These are phyloP conservation scores for Plasmopara viticola DNA, from an alignment of 352 stramenopile species.

Conservation along the genomic window DNA sequence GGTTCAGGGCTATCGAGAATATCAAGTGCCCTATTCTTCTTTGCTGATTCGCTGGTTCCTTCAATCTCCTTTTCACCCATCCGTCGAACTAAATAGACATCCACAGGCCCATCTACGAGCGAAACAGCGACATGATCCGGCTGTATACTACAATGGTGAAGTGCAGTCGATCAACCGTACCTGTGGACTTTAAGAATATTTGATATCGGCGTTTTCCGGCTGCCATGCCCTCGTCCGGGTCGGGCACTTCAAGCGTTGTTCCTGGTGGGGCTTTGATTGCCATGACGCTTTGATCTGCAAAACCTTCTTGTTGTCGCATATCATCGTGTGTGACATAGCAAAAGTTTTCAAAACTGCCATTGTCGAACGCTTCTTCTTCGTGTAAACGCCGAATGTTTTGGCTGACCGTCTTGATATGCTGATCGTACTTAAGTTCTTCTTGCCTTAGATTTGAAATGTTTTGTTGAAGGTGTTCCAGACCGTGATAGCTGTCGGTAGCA, in stretches of 20 bases:
- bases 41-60: constrained; percentile 8
- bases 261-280: constrained; percentile 91
- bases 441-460: constrained; percentile 75
- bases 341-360: constrained; percentile 70
- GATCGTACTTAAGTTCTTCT: constrained; percentile 79
- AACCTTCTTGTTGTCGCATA: constrained; percentile 78
- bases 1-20: constrained; percentile 29
- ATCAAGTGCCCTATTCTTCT: constrained; percentile 16
- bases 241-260: constrained; percentile 91
- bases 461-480: constrained; percentile 67
- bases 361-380: constrained; percentile 77
- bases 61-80: constrained; percentile 43
- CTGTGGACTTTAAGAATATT: constrained; percentile 91
- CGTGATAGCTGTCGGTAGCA: constrained; percentile 46
- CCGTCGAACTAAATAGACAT: constrained; percentile 86
- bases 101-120: constrained; percentile 69
- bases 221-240: constrained; percentile 92
- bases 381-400: constrained; percentile 79
- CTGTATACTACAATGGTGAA: background rate
- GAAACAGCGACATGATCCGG: constrained; percentile 1
- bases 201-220: constrained; percentile 86
- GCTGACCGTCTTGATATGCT: constrained; percentile 78
- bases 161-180: constrained; percentile 21
- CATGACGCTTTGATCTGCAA: constrained; percentile 88
- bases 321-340: constrained; percentile 86